Evolutionary conservation across 2,329 filamentous ascomycete genomes (phyloP).

Genomic region (Calonectria pteridis): DNA sequence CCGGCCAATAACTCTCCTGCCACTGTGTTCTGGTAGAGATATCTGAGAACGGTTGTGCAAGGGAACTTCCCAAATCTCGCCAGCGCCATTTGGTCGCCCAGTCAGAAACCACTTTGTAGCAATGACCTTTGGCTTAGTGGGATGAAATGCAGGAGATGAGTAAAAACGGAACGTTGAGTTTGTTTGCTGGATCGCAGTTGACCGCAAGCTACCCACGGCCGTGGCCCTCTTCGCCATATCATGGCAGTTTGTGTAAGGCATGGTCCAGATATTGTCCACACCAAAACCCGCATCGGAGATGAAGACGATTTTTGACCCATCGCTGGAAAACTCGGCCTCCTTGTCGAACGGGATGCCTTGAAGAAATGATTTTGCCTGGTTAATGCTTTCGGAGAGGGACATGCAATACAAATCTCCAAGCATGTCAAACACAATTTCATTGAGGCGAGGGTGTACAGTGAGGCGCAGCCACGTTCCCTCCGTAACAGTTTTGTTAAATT

Average conservation of each 20-base stretch:
- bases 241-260: background rate
- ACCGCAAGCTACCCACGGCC: background rate
- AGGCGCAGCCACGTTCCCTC: slow-evolving; percentile 7
- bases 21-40: background rate
- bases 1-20: background rate
- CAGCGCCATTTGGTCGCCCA: background rate
- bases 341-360: background rate
- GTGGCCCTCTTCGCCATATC: background rate
- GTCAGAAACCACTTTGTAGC: slow-evolving; percentile 7
- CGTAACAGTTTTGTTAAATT: background rate
- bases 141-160: background rate
- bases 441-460: background rate
- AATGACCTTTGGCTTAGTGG: background rate
- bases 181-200: background rate
- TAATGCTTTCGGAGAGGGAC: background rate
- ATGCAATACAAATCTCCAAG: slow-evolving; percentile 2
- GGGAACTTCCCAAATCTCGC: slow-evolving; percentile 9
- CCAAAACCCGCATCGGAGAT: slow-evolving; percentile 2
- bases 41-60: background rate
- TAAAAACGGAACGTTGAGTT: slow-evolving; percentile 7
- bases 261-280: slow-evolving; percentile 7
- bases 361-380: background rate
- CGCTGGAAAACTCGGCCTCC: background rate
- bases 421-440: slow-evolving; percentile 14
- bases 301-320: background rate